These are phyloP conservation scores for Geranium incanum DNA, from an alignment of 441 rosid species.

Conservation along the genomic window DNA sequence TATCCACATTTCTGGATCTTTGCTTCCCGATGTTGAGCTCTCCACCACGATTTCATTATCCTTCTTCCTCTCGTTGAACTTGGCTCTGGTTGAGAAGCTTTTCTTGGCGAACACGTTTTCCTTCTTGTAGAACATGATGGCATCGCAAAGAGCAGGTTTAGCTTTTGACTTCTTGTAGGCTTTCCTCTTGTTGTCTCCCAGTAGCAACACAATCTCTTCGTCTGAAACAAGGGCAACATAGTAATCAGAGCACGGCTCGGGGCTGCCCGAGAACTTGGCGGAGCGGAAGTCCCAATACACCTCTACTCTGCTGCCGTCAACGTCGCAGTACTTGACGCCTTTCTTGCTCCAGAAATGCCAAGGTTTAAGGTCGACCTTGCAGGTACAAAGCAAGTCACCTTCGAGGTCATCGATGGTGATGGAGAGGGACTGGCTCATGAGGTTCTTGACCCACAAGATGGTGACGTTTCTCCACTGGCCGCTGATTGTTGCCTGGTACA, in stretches of 20 bases:
- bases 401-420: slow-evolving; percentile 40
- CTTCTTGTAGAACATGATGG: slow-evolving; percentile 46
- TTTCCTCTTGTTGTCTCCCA: slow-evolving; percentile 58
- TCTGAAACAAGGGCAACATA: slow-evolving; percentile 54
- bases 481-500: slow-evolving; percentile 36
- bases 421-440: slow-evolving; percentile 51
- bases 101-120: slow-evolving; percentile 59
- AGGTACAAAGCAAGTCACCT: slow-evolving; percentile 37
- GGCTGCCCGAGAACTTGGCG: slow-evolving; percentile 46
- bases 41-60: slow-evolving; percentile 59
- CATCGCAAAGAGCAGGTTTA: slow-evolving; percentile 46
- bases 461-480: slow-evolving; percentile 37
- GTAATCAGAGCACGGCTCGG: slow-evolving; percentile 49
- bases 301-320: slow-evolving; percentile 43
- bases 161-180: slow-evolving; percentile 64
- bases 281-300: slow-evolving; percentile 66
- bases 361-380: slow-evolving; percentile 64
- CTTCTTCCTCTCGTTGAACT: slow-evolving; percentile 40
- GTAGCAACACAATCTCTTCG: slow-evolving; percentile 49
- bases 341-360: slow-evolving; percentile 74
- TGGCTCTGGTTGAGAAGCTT: slow-evolving; percentile 45
- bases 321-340: slow-evolving; percentile 48
- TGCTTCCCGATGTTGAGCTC: slow-evolving; percentile 36
- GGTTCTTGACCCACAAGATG: slow-evolving; percentile 47
- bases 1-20: slow-evolving; percentile 68